Percentiles rank a stretch among this genome's conserved stretches.
phyloP scores from a whole-genome alignment of 225 moss, liverwort and hornwort genomes.

The Polytrichum formosum region DNA sequence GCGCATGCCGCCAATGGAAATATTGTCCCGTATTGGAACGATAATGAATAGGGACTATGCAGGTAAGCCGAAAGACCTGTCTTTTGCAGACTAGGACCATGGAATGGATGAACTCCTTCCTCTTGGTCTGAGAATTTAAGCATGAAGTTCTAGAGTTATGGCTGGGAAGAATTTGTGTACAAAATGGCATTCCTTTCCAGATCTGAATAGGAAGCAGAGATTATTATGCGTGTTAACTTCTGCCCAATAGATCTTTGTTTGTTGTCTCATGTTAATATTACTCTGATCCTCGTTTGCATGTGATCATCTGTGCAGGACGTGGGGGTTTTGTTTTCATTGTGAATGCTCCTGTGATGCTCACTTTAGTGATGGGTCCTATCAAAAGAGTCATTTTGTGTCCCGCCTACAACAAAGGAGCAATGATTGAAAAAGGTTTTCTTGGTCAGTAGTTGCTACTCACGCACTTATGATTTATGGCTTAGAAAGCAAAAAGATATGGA shows the following conservation, averaged over 20 bases:
- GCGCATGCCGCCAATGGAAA: constrained; percentile 72
- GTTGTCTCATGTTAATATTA: too few species aligned
- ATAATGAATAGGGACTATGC: constrained; percentile 85
- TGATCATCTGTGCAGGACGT: constrained; percentile 44
- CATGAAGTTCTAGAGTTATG: too few species aligned
- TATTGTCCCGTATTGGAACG: constrained; percentile 68
- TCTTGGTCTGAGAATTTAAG: too few species aligned
- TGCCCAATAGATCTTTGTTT: too few species aligned
- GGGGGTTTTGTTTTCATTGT: constrained; percentile 65
- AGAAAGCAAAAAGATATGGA: too few species aligned
- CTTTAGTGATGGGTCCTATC: constrained; percentile 62
- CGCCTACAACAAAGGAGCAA: constrained; percentile 55
- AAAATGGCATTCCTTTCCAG: too few species aligned
- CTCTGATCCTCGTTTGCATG: too few species aligned
- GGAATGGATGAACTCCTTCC: too few species aligned
- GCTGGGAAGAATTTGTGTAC: too few species aligned
- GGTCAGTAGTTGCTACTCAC: constrained; percentile 34
- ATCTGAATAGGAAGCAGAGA: too few species aligned
- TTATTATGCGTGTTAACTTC: too few species aligned
- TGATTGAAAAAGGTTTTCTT: constrained; percentile 73
- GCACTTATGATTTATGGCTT: neutral
- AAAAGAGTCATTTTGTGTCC: constrained; percentile 69
- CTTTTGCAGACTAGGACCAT: too few species aligned
- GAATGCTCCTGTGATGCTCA: constrained; percentile 89
- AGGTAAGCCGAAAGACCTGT: constrained; percentile 26